A percentile compares a stretch with the other conserved stretches of the same genome.
phyloP scores from a whole-genome alignment of 2,329 filamentous ascomycete genomes.

The Dendrostoma leiphaemia region DNA sequence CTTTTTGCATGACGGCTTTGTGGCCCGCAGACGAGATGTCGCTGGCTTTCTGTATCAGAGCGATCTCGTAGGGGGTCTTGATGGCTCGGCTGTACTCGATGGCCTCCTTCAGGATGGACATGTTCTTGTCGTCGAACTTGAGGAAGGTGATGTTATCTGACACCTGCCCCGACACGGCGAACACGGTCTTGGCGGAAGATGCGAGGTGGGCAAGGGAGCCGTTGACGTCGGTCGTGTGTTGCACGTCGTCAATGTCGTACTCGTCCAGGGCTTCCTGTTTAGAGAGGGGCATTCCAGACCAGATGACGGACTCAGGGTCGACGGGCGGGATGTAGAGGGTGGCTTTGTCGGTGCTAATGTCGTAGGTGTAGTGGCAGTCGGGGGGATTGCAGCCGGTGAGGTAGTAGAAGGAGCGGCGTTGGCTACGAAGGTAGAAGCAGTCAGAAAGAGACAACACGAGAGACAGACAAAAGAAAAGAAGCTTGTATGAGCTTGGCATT shows the following conservation, averaged over 20 bases:
- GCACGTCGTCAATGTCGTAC: slow-evolving; percentile 81
- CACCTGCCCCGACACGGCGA: slow-evolving; percentile 77
- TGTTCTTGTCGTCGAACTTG: slow-evolving; percentile 64
- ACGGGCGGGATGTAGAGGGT: slow-evolving; percentile 90
- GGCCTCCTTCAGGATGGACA: slow-evolving; percentile 53
- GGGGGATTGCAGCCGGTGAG: slow-evolving; percentile 79
- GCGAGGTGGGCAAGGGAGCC: slow-evolving; percentile 60
- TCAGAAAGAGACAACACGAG: neutral
- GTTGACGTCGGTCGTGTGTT: slow-evolving; percentile 72
- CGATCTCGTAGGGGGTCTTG: slow-evolving; percentile 74
- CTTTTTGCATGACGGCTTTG: slow-evolving; percentile 57
- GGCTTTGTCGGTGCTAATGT: slow-evolving; percentile 68
- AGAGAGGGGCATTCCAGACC: slow-evolving; percentile 83
- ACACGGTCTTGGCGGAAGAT: slow-evolving; percentile 52
- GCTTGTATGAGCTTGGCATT: slow-evolving; percentile 19
- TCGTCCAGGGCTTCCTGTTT: slow-evolving; percentile 69
- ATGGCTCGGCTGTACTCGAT: slow-evolving; percentile 68
- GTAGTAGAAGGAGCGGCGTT: slow-evolving; percentile 94
- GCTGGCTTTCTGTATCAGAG: slow-evolving; percentile 71
- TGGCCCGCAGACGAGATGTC: slow-evolving; percentile 67
- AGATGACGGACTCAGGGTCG: slow-evolving; percentile 86
- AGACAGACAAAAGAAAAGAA: neutral
- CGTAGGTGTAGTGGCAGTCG: slow-evolving; percentile 79
- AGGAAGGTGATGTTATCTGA: slow-evolving; percentile 70
- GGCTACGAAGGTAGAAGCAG: slow-evolving; percentile 46